phyloP scores from a whole-genome alignment of 495 filamentous ascomycete genomes.

The Pyrenula aspistea region DNA sequence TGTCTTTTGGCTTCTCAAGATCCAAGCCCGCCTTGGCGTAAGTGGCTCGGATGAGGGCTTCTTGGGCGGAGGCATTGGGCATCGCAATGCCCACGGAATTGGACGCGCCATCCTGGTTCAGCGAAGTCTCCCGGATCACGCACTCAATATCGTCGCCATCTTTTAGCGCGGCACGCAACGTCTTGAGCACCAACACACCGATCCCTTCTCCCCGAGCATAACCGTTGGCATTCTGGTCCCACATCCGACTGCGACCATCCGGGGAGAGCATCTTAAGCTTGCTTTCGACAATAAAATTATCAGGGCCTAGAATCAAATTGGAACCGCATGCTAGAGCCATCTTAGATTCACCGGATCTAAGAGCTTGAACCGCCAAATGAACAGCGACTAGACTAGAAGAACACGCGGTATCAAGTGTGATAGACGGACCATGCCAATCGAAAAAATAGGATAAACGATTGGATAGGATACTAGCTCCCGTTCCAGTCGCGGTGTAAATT shows the following conservation, averaged over 20 bases:
- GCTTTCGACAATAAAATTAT: conserved; percentile 14
- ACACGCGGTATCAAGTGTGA: conserved; percentile 22
- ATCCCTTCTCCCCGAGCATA: conserved; percentile 49
- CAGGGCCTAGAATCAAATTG: conserved; percentile 22
- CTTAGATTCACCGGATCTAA: conserved; percentile 15
- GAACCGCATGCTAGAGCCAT: conserved; percentile 32
- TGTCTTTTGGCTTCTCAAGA: conserved; percentile 16
- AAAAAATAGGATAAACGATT: conserved; percentile 16
- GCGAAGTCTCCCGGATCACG: conserved; percentile 38
- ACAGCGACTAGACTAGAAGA: conserved; percentile 16
- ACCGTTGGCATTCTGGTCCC: conserved; percentile 38
- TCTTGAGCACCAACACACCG: conserved; percentile 41
- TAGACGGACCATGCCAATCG: conserved; percentile 8
- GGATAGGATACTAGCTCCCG: conserved; percentile 14
- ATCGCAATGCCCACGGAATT: conserved; percentile 1
- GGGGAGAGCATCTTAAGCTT: conserved; percentile 28
- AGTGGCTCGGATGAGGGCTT: conserved; percentile 2
- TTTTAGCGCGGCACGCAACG: conserved; percentile 31
- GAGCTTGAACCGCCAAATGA: conserved; percentile 14
- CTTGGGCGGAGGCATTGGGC: conserved; percentile 3
- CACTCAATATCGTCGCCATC: conserved; percentile 42
- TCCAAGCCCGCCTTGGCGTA: conserved; percentile 8
- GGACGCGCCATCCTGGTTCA: conserved; percentile 26
- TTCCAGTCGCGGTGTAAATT: conserved; percentile 18
- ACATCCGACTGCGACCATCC: conserved; percentile 27